These are phyloP conservation scores for Limnanthes douglasii DNA, from an alignment of 345 rosid genomes.

Conservation along the genomic window DNA sequence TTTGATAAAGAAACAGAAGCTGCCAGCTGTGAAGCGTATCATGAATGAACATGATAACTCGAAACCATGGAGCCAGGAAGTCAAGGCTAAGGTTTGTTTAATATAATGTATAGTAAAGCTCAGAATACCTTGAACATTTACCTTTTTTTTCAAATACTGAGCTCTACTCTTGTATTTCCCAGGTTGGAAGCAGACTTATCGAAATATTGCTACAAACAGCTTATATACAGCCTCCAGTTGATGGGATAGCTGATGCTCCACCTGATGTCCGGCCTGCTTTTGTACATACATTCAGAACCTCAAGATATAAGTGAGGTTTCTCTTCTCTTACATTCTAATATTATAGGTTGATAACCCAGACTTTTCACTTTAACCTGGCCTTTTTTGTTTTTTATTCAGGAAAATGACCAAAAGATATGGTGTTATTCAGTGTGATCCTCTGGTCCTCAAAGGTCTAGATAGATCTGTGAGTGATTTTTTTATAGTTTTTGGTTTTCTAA, in stretches of 20 bases:
- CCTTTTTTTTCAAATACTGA: background rate
- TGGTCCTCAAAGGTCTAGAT: slow-evolving; percentile 79
- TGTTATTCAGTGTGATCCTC: slow-evolving; percentile 66
- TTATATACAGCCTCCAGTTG: slow-evolving; percentile 63
- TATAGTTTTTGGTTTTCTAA: too few species aligned
- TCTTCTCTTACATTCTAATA: slow-evolving; percentile 8
- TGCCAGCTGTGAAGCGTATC: slow-evolving; percentile 66
- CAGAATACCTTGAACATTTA: too few species aligned
- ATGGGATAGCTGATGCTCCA: slow-evolving; percentile 45
- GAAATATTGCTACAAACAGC: slow-evolving; percentile 74
- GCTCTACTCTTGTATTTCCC: slow-evolving; percentile 9
- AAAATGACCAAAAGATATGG: slow-evolving; percentile 56
- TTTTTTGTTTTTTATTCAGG: slow-evolving; percentile 26
- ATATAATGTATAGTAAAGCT: too few species aligned
- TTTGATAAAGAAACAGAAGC: slow-evolving; percentile 69
- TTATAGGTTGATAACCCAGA: slow-evolving; percentile 5
- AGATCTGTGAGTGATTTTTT: slow-evolving; percentile 71
- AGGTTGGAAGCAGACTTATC: slow-evolving; percentile 94
- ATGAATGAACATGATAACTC: slow-evolving; percentile 54
- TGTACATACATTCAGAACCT: slow-evolving; percentile 42
- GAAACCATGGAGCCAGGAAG: slow-evolving; percentile 59
- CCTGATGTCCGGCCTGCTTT: slow-evolving; percentile 95
- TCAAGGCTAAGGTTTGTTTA: slow-evolving; percentile 72
- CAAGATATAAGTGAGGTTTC: slow-evolving; percentile 37
- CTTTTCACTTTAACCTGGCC: slow-evolving; percentile 6